Percentiles rank a stretch among this genome's conserved stretches.
These are phyloP conservation scores for Vigna angularis DNA, from an alignment of 306 rosid genomes.

Conservation along the genomic window DNA sequence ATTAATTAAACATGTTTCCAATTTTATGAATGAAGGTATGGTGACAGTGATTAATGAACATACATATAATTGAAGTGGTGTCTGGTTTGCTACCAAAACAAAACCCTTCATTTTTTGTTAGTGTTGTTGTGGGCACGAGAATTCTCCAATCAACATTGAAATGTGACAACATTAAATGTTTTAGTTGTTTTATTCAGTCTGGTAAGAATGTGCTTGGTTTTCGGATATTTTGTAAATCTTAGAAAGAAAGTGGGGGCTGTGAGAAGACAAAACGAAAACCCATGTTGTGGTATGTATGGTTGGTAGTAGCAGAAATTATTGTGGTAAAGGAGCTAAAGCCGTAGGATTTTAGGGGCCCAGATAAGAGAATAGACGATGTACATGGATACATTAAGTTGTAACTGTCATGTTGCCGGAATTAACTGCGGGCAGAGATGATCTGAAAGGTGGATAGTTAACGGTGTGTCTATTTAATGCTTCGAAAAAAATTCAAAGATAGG, in stretches of 20 bases:
- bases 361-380: neutral
- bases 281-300: no score
- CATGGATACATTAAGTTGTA: neutral
- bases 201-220: no score
- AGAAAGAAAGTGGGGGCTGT: neutral
- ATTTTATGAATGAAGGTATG: no score
- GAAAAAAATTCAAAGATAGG: no score
- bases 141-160: neutral
- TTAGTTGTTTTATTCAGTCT: neutral
- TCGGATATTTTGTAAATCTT: no score
- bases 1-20: no score
- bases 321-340: no score
- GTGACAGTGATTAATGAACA: no score
- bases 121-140: neutral
- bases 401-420: neutral
- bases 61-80: no score
- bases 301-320: no score
- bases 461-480: constrained; percentile 5
- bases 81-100: neutral
- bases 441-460: neutral
- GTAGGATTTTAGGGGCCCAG: neutral
- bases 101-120: no score
- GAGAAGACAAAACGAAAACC: neutral
- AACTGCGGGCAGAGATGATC: neutral
- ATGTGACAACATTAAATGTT: neutral